phyloP scores from a whole-genome alignment of 78 protist genomes.

The Guillardia theta region DNA sequence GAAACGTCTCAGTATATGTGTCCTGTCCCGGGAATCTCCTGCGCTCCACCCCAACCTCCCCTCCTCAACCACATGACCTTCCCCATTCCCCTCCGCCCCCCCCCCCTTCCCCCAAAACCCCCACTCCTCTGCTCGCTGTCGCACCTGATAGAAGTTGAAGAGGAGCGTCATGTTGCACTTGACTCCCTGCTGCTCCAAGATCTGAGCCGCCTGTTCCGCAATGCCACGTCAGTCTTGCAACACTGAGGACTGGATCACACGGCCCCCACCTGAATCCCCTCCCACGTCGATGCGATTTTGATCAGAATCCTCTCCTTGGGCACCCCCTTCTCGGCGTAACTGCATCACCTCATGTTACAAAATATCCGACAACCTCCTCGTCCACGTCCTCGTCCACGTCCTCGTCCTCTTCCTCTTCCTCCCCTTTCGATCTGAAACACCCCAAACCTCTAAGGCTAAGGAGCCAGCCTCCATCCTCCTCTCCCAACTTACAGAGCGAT shows the following conservation, averaged over 20 bases:
- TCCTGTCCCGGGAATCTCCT: too few species aligned
- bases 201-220: conserved; percentile 66
- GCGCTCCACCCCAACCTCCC: too few species aligned
- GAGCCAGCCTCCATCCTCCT: too few species aligned
- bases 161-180: conserved; percentile 93
- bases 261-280: conserved; percentile 80
- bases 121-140: neutral
- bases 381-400: too few species aligned
- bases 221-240: neutral
- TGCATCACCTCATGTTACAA: too few species aligned
- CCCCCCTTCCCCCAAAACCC: too few species aligned
- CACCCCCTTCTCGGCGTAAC: conserved; percentile 85
- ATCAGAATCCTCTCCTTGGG: conserved; percentile 80
- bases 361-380: too few species aligned
- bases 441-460: neutral
- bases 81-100: too few species aligned
- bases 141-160: conserved; percentile 80
- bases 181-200: conserved; percentile 87
- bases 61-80: too few species aligned
- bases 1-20: too few species aligned
- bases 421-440: neutral
- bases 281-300: conserved; percentile 96
- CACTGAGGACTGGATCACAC: neutral
- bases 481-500: neutral
- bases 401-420: too few species aligned